phyloP scores from a whole-genome alignment of 805 yeast species.

The Isabelozyma heimii region DNA sequence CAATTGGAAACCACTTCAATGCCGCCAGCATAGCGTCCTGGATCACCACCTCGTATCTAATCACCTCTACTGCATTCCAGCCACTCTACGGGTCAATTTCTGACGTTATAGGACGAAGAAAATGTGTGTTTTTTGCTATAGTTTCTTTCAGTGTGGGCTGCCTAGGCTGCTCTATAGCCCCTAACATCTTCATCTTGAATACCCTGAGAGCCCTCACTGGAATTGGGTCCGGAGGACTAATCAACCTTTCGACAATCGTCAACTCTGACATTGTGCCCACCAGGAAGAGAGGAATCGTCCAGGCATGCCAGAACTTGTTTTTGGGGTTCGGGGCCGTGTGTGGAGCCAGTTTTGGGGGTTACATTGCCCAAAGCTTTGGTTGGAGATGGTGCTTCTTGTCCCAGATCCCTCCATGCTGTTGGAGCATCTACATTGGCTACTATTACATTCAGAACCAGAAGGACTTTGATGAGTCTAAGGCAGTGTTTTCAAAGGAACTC shows the following conservation, averaged over 20 bases:
- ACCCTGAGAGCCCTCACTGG: conserved; percentile 37
- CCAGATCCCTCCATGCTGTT: conserved; percentile 51
- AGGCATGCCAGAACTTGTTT: conserved; percentile 37
- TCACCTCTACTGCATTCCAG: conserved; percentile 41
- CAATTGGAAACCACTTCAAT: conserved; percentile 41
- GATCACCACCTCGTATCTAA: conserved; percentile 41
- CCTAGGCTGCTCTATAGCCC: conserved; percentile 31
- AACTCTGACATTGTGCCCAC: conserved; percentile 37
- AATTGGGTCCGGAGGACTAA: conserved; percentile 42
- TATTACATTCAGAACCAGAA: conserved; percentile 25
- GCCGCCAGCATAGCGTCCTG: conserved; percentile 36
- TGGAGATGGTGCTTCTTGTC: conserved; percentile 65
- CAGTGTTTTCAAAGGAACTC: conserved; percentile 2
- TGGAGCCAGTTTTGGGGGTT: conserved; percentile 68
- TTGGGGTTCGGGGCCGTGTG: conserved; percentile 50
- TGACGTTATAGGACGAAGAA: conserved; percentile 35
- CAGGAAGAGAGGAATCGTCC: conserved; percentile 36
- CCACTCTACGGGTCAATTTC: conserved; percentile 41
- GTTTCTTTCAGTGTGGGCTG: conserved; percentile 32
- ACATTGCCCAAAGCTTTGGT: conserved; percentile 49
- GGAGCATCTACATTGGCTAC: conserved; percentile 33
- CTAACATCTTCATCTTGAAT: conserved; percentile 23
- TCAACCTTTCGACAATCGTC: conserved; percentile 35
- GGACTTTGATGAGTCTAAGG: conserved; percentile 10
- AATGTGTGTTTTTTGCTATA: conserved; percentile 33